phyloP scores from a whole-genome alignment of 2,329 filamentous ascomycete genomes.

The Lizonia empirigonia region DNA sequence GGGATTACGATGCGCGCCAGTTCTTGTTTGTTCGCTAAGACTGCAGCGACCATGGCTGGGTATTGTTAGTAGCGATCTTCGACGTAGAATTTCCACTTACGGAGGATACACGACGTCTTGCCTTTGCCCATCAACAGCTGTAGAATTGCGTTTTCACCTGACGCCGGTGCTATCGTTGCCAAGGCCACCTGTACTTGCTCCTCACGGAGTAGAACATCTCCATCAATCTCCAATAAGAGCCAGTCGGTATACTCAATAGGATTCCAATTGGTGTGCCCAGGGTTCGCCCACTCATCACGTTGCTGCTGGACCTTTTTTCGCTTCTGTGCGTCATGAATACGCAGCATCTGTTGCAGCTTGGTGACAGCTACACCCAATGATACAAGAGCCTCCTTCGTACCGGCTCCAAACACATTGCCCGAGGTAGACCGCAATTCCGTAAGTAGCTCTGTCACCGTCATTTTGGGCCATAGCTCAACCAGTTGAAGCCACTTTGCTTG shows the following conservation, averaged over 20 bases:
- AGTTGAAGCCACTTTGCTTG: constrained; percentile 51
- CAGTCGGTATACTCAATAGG: constrained; percentile 64
- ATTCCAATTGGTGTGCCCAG: constrained; percentile 63
- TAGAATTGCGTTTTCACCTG: constrained; percentile 62
- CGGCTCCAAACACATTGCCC: constrained; percentile 34
- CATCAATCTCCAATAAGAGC: constrained; percentile 70
- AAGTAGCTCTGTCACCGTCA: constrained; percentile 53
- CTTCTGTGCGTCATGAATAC: constrained; percentile 48
- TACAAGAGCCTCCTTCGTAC: constrained; percentile 52
- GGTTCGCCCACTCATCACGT: constrained; percentile 54
- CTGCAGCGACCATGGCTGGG: constrained; percentile 60
- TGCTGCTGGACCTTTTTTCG: constrained; percentile 30
- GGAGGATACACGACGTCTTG: constrained; percentile 67
- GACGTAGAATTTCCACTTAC: constrained; percentile 42
- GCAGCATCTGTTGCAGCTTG: constrained; percentile 52
- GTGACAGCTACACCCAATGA: constrained; percentile 54
- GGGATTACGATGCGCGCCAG: constrained; percentile 63
- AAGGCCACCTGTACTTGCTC: constrained; percentile 67
- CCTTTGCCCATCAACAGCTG: constrained; percentile 73
- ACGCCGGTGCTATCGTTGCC: constrained; percentile 62
- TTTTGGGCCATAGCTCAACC: constrained; percentile 54
- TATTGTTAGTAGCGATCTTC: constrained; percentile 54
- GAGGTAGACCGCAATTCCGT: constrained; percentile 54
- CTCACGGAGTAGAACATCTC: constrained; percentile 65
- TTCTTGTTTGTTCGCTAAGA: constrained; percentile 44